Conservation (phyloP, 2,329 filamentous ascomycete species). For the Ophiocordyceps camponoti-floridani region DNA sequence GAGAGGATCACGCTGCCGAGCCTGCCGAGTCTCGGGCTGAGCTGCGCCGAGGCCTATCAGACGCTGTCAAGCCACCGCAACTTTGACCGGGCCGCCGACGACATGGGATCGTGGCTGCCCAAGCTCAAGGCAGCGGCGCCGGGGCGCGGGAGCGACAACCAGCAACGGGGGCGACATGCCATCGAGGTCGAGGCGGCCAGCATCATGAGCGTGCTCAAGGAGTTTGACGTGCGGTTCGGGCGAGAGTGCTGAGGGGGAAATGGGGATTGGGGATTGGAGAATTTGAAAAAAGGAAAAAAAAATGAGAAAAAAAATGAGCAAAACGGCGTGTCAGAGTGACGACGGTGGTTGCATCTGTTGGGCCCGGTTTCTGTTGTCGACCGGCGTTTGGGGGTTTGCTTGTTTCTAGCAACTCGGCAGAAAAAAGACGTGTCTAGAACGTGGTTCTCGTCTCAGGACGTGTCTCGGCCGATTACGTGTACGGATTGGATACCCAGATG, state of each 20-base stretch:
- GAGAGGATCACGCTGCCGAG: conserved; percentile 17
- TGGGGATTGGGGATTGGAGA: too few species aligned
- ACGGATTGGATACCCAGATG: too few species aligned
- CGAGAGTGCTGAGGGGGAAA: conserved; percentile 12
- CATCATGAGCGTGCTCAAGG: conserved; percentile 71
- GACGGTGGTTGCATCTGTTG: too few species aligned
- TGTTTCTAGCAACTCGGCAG: too few species aligned
- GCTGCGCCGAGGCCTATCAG: conserved; percentile 63
- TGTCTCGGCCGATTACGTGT: too few species aligned
- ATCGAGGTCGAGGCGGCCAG: conserved; percentile 70
- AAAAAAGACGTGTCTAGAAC: too few species aligned
- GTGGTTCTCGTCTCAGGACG: too few species aligned
- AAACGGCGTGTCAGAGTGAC: neutral
- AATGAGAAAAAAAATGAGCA: too few species aligned
- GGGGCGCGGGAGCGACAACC: conserved; percentile 8
- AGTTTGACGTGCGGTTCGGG: conserved; percentile 62
- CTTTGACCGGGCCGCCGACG: conserved; percentile 55
- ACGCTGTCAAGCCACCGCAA: conserved; percentile 61
- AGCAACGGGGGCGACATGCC: conserved; percentile 29
- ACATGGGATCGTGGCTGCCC: conserved; percentile 59
- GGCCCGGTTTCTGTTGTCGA: too few species aligned
- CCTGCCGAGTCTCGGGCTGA: conserved; percentile 38
- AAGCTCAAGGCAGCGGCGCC: conserved; percentile 45
- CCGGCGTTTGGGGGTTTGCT: too few species aligned
- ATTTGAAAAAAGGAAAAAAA: neutral